A percentile compares a stretch with the other conserved stretches of the same genome.
Conservation (phyloP, 2,329 filamentous ascomycete genomes). For the Juglanconis juglandina region DNA sequence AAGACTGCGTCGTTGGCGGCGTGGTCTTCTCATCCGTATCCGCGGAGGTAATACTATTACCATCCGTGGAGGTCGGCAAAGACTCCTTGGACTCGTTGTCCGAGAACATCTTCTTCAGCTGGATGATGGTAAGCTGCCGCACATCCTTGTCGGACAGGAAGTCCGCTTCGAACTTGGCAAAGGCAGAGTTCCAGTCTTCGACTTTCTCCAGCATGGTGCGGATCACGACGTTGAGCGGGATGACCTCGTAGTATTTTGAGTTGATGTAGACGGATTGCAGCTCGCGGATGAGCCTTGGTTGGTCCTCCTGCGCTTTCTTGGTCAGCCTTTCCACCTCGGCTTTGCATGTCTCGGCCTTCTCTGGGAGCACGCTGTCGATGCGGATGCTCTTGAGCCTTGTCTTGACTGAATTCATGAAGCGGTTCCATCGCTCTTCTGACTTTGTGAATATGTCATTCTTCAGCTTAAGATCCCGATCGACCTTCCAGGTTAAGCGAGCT, state of each 20-base stretch:
- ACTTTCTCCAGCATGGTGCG: slow-evolving; percentile 90
- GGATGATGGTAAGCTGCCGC: slow-evolving; percentile 81
- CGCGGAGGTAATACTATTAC: slow-evolving; percentile 24
- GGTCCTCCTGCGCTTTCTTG: slow-evolving; percentile 80
- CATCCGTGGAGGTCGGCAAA: slow-evolving; percentile 53
- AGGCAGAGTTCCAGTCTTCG: slow-evolving; percentile 87
- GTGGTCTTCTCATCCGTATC: slow-evolving; percentile 46
- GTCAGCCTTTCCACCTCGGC: slow-evolving; percentile 75
- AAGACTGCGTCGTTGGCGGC: slow-evolving; percentile 34
- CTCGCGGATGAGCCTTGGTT: slow-evolving; percentile 67
- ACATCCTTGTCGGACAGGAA: slow-evolving; percentile 98
- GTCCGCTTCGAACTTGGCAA: slow-evolving; percentile 85
- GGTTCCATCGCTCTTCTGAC: slow-evolving; percentile 76
- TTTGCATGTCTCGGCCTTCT: slow-evolving; percentile 79
- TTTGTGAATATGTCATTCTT: slow-evolving; percentile 88
- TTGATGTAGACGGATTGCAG: slow-evolving; percentile 88
- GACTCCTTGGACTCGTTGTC: slow-evolving; percentile 83
- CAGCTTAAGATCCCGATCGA: slow-evolving; percentile 85
- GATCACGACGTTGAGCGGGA: slow-evolving; percentile 85
- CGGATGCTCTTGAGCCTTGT: slow-evolving; percentile 82
- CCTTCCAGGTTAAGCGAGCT: slow-evolving; percentile 92
- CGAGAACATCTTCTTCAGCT: slow-evolving; percentile 91
- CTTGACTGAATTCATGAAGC: slow-evolving; percentile 85
- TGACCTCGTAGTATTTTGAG: slow-evolving; percentile 94
- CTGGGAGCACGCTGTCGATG: slow-evolving; percentile 83